Percentiles rank a stretch among this genome's conserved stretches.
phyloP scores from a whole-genome alignment of 1,139 yeast species.

The Sugiyamaella xylanicola region DNA sequence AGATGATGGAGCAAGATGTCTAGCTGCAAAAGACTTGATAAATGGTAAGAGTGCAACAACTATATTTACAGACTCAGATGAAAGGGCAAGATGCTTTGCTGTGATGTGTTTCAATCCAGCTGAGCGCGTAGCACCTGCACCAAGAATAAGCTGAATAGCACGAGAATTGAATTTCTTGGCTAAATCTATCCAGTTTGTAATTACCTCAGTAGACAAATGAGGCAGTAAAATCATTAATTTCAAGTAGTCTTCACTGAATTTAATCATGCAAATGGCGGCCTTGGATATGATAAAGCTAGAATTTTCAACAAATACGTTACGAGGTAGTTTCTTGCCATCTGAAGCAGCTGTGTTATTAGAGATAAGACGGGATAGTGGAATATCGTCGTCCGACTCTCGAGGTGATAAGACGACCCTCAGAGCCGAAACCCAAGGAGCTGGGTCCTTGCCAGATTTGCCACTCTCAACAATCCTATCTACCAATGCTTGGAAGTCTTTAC shows the following conservation, averaged over 20 bases:
- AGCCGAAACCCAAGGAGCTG: slow-evolving; percentile 14
- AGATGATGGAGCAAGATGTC: slow-evolving; percentile 32
- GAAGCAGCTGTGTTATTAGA: background rate
- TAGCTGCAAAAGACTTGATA: slow-evolving; percentile 38
- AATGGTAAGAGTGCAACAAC: slow-evolving; percentile 45
- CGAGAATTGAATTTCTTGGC: slow-evolving; percentile 58
- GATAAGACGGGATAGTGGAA: slow-evolving; percentile 6
- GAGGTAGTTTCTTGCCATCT: slow-evolving; percentile 31
- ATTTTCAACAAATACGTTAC: slow-evolving; percentile 40
- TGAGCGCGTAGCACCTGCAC: slow-evolving; percentile 76
- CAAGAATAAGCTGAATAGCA: slow-evolving; percentile 63
- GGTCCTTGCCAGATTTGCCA: slow-evolving; percentile 43
- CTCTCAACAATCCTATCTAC: slow-evolving; percentile 60
- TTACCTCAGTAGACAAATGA: slow-evolving; percentile 46
- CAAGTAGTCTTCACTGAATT: slow-evolving; percentile 51
- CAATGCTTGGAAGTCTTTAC: slow-evolving; percentile 51
- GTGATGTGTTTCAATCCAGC: slow-evolving; percentile 77
- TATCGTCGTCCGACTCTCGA: slow-evolving; percentile 10
- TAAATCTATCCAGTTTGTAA: slow-evolving; percentile 50
- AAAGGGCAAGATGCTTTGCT: slow-evolving; percentile 70
- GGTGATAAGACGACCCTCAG: slow-evolving; percentile 9
- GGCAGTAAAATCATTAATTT: slow-evolving; percentile 55
- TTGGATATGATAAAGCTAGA: slow-evolving; percentile 47
- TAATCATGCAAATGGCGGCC: slow-evolving; percentile 43
- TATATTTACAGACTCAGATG: slow-evolving; percentile 60